Conservation (phyloP, 2,329 filamentous ascomycete species). For the Ascochyta koolunga region DNA sequence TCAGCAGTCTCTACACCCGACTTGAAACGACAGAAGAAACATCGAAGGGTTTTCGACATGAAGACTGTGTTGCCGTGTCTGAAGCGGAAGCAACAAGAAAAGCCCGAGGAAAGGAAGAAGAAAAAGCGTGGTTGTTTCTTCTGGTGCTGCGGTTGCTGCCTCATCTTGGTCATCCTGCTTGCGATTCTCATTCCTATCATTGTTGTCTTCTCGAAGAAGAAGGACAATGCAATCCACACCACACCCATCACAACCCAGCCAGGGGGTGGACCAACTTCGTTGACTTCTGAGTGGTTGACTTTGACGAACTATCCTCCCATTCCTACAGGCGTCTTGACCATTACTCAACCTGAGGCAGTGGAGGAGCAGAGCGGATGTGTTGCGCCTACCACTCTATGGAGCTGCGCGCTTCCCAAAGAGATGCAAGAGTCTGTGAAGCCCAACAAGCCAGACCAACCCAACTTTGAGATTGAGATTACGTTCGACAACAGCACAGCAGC, state of each 20-base stretch:
- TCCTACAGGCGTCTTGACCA: constrained; percentile 79
- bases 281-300: constrained; percentile 72
- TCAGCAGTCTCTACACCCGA: constrained; percentile 30
- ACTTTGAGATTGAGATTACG: constrained; percentile 77
- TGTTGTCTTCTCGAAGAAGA: constrained; percentile 45
- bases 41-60: constrained; percentile 39
- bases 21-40: constrained; percentile 36
- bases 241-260: constrained; percentile 19
- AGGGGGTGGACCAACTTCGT: constrained; percentile 18
- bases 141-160: constrained; percentile 46
- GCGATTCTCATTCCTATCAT: constrained; percentile 50
- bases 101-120: constrained; percentile 30
- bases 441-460: constrained; percentile 72
- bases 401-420: constrained; percentile 82
- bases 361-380: constrained; percentile 72
- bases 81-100: constrained; percentile 24
- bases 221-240: constrained; percentile 43
- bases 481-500: constrained; percentile 58
- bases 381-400: constrained; percentile 77
- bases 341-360: constrained; percentile 73
- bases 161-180: constrained; percentile 42
- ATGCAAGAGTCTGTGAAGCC: constrained; percentile 68
- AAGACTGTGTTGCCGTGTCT: constrained; percentile 30
- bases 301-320: constrained; percentile 85
- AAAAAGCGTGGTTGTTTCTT: constrained; percentile 42